These are phyloP conservation scores for Hypoxylon sp. DNA, from an alignment of 2,329 filamentous ascomycete genomes.

Conservation along the genomic window DNA sequence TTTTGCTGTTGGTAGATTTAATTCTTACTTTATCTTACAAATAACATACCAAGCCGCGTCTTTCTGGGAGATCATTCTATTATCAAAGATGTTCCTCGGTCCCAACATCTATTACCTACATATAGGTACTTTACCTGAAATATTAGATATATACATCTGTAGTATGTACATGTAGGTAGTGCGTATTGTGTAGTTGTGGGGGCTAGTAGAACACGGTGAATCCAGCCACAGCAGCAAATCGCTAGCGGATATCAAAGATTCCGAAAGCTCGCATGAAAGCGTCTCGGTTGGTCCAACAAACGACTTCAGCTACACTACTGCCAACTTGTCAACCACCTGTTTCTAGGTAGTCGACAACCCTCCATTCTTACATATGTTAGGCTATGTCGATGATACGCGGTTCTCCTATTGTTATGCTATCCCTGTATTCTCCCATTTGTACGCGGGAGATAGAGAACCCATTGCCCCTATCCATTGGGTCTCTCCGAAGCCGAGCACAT, in stretches of 20 bases:
- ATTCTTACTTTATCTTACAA: background rate
- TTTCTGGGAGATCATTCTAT: background rate
- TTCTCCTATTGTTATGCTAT: conserved; percentile 10
- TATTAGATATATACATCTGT: no score
- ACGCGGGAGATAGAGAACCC: background rate
- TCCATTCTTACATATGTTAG: background rate
- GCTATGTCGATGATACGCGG: background rate
- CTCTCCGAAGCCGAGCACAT: background rate
- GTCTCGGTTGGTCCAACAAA: background rate
- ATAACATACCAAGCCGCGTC: background rate
- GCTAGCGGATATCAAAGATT: background rate
- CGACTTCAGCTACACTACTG: background rate
- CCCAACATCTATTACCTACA: background rate
- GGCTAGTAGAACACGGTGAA: background rate
- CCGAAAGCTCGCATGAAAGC: background rate
- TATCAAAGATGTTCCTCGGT: background rate
- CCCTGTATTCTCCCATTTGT: conserved; percentile 8
- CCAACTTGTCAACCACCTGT: background rate
- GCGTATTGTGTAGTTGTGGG: no score
- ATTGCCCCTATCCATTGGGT: background rate
- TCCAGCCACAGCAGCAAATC: background rate
- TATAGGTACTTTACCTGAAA: no score
- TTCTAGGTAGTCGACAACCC: background rate
- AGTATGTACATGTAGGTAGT: no score
- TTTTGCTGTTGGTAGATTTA: background rate